Evolutionary conservation across 805 yeast genomes (phyloP).

Genomic region (Saccharomyces kudriavzevii): DNA sequence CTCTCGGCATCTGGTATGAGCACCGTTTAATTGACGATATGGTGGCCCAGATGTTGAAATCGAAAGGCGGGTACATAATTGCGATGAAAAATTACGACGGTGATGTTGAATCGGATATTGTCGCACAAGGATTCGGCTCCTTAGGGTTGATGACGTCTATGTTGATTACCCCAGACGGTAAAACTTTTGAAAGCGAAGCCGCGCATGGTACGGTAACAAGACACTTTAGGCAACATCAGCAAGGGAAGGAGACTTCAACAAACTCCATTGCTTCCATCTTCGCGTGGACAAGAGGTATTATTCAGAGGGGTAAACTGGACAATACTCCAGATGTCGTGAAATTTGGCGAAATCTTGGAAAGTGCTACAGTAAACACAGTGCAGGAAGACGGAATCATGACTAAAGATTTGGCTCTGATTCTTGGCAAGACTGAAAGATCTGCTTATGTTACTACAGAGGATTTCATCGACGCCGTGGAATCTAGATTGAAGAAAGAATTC

Average conservation of each 20-base stretch:
- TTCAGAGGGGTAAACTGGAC: conserved; percentile 88
- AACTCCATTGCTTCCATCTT: conserved; percentile 95
- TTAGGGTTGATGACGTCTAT: conserved; percentile 96
- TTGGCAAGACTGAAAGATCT: conserved; percentile 76
- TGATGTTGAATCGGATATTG: conserved; percentile 93
- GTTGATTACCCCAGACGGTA: conserved; percentile 93
- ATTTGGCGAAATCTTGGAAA: conserved; percentile 73
- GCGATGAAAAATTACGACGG: conserved; percentile 98
- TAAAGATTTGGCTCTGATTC: conserved; percentile 86
- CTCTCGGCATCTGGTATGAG: conserved; percentile 86
- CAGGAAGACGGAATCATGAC: conserved; percentile 83
- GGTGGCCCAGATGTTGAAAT: conserved; percentile 98
- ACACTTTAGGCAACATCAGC: conserved; percentile 92
- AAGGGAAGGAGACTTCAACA: conserved; percentile 94
- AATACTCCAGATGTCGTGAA: conserved; percentile 73
- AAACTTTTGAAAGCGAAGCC: conserved; percentile 92
- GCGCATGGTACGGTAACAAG: conserved; percentile 99
- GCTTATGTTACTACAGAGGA: conserved; percentile 87
- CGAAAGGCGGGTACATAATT: conserved; percentile 88
- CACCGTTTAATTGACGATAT: conserved; percentile 95
- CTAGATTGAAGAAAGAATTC: conserved; percentile 40
- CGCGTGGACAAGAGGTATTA: conserved; percentile 93
- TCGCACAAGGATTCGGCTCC: conserved; percentile 97
- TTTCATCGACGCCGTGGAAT: conserved; percentile 74
- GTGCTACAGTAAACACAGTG: conserved; percentile 82